These are phyloP conservation scores for Edaphochlamys debaryana DNA, from an alignment of 139 green algal genomes.

Conservation along the genomic window DNA sequence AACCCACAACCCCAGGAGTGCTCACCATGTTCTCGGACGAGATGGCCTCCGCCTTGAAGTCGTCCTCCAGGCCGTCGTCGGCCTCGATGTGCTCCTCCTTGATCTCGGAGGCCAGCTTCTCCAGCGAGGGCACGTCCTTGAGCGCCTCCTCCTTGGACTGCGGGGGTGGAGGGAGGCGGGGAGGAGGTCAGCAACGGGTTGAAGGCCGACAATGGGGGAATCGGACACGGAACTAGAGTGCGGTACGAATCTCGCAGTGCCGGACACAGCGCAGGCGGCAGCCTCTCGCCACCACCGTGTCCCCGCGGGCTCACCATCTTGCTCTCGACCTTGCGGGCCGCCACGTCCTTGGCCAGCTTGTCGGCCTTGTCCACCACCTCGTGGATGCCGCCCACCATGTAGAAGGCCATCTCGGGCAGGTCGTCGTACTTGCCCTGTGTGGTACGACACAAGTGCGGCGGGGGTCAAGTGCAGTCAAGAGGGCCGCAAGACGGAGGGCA, in stretches of 20 bases:
- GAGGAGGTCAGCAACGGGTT: no score
- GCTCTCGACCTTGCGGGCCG: constrained; percentile 51
- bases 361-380: constrained; percentile 91
- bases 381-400: constrained; percentile 96
- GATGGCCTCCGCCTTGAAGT: constrained; percentile 69
- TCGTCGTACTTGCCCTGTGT: constrained; percentile 96
- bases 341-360: constrained; percentile 84
- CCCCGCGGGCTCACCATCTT: constrained; percentile 52
- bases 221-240: no score
- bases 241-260: no score
- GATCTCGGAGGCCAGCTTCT: constrained; percentile 58
- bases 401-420: constrained; percentile 99
- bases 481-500: no score
- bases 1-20: no score
- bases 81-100: constrained; percentile 58
- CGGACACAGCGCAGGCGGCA: no score
- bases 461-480: no score
- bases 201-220: neutral
- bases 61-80: constrained; percentile 55
- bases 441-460: no score
- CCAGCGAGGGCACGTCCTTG: constrained; percentile 67
- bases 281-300: no score
- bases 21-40: constrained; percentile 57
- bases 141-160: no score
- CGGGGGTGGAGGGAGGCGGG: constrained; percentile 2